Evolutionary conservation across 1,139 yeast genomes (phyloP), one percentile per base, ranked within the genome.

Genomic region (Neolecta irregularis): DNA sequence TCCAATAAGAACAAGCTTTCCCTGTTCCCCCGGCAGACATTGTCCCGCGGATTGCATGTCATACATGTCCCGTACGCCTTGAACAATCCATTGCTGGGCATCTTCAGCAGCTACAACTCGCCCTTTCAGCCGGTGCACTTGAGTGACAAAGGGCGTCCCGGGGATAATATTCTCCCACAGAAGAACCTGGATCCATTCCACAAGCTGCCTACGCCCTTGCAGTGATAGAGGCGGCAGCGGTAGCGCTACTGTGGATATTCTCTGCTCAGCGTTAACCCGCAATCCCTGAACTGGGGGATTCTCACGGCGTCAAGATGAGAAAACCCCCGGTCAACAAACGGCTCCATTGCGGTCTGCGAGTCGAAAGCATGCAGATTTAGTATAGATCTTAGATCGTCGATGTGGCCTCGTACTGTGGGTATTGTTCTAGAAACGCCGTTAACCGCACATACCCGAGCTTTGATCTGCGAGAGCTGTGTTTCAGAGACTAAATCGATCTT

Each of bases 61-160:
- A 54, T 81, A 88, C 0, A 93, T 80, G 41, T 81, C 92, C 42
- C 96, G 62, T 0, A 88, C 98, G 4, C 93, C 96, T 52, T 88
- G 98, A n/a, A 88, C 58, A 2, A 88, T 83, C 31, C 47, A 48
- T 17, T 52, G 47, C 41, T 67, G 61, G n/a, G 67, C 72, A 2
- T 52, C 52, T 2, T 41, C 34, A 19, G 19, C 8, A 12, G 45
- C 42, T 2, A 74, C 67, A 12, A 81, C 46, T 5, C 80, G 55
- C 1, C 95, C 98, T 51, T 91, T 88, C 3, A 77, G 59, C 42
- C 99, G 58, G 47, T 83, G 94, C 2, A 88, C 46, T 83, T 95
- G 21, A 44, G 30, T 9, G 25, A 32, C 6, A 20, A 25, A 9
- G 8, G 40, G 15, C 13, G 21, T 29, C 8, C 20, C 25, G 7